Base-by-base conservation (phyloP, 164 flowering plant species). In the Santalum album region DNA sequence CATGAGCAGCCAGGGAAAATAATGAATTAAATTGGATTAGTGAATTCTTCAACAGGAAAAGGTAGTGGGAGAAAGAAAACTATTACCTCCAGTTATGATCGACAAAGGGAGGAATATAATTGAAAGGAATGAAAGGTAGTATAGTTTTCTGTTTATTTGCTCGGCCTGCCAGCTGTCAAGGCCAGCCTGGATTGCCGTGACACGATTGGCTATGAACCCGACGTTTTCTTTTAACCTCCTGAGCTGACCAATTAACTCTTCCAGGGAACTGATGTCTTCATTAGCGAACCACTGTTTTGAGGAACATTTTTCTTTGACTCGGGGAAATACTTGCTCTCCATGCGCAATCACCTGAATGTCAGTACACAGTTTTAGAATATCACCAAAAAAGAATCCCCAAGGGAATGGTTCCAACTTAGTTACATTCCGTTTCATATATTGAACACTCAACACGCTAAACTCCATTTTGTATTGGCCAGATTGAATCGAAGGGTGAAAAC, bases 141-240 rank as follows among this genome's bases (percentile, higher is more conserved):
- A 94, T 23, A 94, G 81, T 56, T 90, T 94, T 70, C 67, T 66
- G 69, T 94, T 94, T 47, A 94, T 94, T 65, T 94, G 99, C 76
- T 90, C 99, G 2, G 99, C 57, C 65, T 94, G 99, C 99, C 99
- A 94, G 65, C 96, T 94, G 59, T 94, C 99, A 1, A 94, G 90
- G 42, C 97, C 81, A 0, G 96, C 87, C 66, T 94, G 97, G 53
- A 90, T 78, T 49, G 96, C 96, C 4, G 92, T 87, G 39, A 94
- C 90, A 25, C 97, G 95, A 57, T 84, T 94, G 20, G 83, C 87
- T 45, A 90, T 70, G 62, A 94, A 87, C 6, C 99, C 99, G 5
- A 94, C 89, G 69, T 84, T 94, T 67, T 94, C 99, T 71, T 87
- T 87, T 21, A 94, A 70, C 63, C 97, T 80, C 65, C 92, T 80